phyloP scores from a whole-genome alignment of 257 asterid species.

The Gynochthodes officinalis region DNA sequence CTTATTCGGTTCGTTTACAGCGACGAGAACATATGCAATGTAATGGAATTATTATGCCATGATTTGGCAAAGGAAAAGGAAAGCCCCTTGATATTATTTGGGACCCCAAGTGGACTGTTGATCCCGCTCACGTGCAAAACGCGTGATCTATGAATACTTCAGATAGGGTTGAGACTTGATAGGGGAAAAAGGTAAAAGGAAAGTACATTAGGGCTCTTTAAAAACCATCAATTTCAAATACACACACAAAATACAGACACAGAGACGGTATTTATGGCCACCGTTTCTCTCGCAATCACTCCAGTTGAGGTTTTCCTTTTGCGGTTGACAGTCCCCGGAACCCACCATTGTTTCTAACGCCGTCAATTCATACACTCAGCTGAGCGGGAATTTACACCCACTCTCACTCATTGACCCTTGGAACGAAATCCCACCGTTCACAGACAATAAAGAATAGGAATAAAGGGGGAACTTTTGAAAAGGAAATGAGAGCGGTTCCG shows the following conservation, averaged over 20 bases:
- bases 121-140: not conserved
- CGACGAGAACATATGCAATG: too few relatives aligned
- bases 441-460: not conserved
- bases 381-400: conserved; percentile 19
- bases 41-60: not conserved
- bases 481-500: not conserved
- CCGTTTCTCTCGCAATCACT: not conserved
- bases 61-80: not conserved
- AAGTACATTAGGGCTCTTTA: conserved; percentile 8
- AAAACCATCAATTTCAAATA: not conserved
- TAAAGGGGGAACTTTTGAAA: not conserved
- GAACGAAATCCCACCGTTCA: not conserved
- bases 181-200: too few relatives aligned
- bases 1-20: too few relatives aligned
- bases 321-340: too few relatives aligned
- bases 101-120: conserved; percentile 6
- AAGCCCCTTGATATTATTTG: not conserved
- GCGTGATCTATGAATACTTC: conserved; percentile 7
- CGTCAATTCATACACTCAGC: conserved; percentile 9
- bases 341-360: conserved; percentile 9
- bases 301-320: too few relatives aligned
- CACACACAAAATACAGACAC: not conserved
- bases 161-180: conserved; percentile 19
- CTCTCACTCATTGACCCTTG: conserved; percentile 1
- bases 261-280: not conserved